Base-by-base conservation (phyloP, 2,329 filamentous ascomycete species). In the Tolypocladium nubicola region DNA sequence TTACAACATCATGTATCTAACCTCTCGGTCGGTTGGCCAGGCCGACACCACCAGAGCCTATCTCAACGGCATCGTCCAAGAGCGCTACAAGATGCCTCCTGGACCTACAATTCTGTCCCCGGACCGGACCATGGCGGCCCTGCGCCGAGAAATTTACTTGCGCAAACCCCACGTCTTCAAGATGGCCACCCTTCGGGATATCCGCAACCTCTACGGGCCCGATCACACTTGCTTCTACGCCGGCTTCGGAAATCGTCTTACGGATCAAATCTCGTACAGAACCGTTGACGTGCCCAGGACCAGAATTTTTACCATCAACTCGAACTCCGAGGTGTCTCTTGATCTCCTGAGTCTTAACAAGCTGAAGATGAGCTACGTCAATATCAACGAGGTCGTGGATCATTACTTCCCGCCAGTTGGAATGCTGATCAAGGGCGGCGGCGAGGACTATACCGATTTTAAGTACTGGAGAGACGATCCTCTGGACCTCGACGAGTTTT, bases 91-190 rank as follows among this genome's bases (percentile, higher is more conserved):
- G 53, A 76, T 99, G 41, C 94, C 94, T 0, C 87, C 87, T 63
- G 94, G 95, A 0, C 94, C 94, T 0, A 95, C 95, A 0, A 97
- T 99, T 61, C 85, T 97, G 72, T 96, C 89, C 40, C 95, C 94
- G 0, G 94, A 99, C 71, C 83, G 94, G 56, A 97, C 92, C 1
- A 95, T 97, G 75, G 92, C 95, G 9, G 95, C 94, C 0, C 74
- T 99, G 37, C 82, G 94, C 58, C 85, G 94, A 53, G 94, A 99
- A 70, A 84, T 99, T 7, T 99, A 99, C 69, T 79, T 99, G 33
- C 85, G 94, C 56, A 97, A 99, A 71, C 95, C 94, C 0, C 92
- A 99, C 68, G 90, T 99, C 9, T 99, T 99, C 83, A 99, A 99
- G 74, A 99, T 99, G 95, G 91, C 94, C 2, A 99, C 94, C 61